Conservation (phyloP, 768 basidiomycete genomes). For the Steccherinum ochraceum region DNA sequence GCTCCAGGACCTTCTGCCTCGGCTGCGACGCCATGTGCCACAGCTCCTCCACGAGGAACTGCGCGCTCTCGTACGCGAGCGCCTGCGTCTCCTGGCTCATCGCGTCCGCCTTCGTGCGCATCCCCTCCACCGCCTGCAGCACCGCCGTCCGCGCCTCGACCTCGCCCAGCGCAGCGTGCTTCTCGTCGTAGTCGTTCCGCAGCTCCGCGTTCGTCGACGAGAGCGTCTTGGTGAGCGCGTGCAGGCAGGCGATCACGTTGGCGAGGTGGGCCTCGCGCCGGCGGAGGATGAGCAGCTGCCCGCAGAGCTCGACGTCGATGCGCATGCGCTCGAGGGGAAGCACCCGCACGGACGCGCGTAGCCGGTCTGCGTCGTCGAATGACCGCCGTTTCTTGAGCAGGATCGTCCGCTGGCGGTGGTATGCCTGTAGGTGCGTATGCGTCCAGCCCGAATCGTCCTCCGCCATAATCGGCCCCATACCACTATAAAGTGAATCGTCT, state of each 20-base stretch:
- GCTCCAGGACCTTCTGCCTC: conserved; percentile 54
- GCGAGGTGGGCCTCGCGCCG: conserved; percentile 62
- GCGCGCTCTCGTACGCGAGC: conserved; percentile 65
- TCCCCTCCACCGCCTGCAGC: conserved; percentile 45
- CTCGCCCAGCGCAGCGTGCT: conserved; percentile 39
- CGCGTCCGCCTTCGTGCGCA: conserved; percentile 43
- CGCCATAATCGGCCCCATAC: too few relatives aligned
- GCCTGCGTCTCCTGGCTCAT: conserved; percentile 57
- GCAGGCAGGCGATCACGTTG: conserved; percentile 55
- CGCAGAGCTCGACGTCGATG: conserved; percentile 74
- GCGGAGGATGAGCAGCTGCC: conserved; percentile 63
- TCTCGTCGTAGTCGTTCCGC: conserved; percentile 51
- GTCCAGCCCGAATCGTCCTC: too few relatives aligned
- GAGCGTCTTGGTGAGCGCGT: conserved; percentile 51
- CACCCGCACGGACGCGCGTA: conserved; percentile 39
- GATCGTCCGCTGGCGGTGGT: not conserved
- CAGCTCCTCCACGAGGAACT: conserved; percentile 58
- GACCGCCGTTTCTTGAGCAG: conserved; percentile 46
- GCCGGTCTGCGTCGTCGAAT: conserved; percentile 55
- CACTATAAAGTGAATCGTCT: not conserved
- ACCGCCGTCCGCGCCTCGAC: conserved; percentile 42
- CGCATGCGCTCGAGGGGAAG: conserved; percentile 61
- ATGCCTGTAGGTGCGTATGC: too few relatives aligned
- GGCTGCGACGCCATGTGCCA: conserved; percentile 60
- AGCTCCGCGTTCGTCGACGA: conserved; percentile 49